Percentiles rank a stretch among this genome's conserved stretches.
phyloP scores from a whole-genome alignment of 495 filamentous ascomycete genomes.

The Penicillium ucsense region DNA sequence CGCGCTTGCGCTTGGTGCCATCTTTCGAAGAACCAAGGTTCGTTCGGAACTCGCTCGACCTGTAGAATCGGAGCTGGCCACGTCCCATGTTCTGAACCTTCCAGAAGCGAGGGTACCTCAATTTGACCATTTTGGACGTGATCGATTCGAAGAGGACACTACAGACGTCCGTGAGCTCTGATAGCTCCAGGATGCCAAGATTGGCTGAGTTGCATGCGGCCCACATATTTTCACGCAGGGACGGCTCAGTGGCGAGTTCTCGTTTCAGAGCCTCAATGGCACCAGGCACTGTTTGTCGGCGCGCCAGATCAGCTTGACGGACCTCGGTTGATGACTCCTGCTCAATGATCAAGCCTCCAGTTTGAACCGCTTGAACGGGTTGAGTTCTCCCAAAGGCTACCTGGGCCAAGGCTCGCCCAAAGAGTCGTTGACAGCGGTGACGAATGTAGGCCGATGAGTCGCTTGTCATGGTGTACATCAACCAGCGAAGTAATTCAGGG shows the following conservation, averaged over 20 bases:
- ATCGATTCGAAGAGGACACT: constrained; percentile 59
- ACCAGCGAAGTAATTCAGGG: constrained; percentile 52
- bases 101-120: constrained; percentile 68
- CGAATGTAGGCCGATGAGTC: constrained; percentile 80
- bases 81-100: constrained; percentile 50
- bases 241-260: constrained; percentile 52
- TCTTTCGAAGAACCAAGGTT: constrained; percentile 25
- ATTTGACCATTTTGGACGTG: constrained; percentile 47
- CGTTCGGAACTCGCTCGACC: constrained; percentile 23
- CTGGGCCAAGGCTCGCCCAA: constrained; percentile 64
- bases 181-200: constrained; percentile 60
- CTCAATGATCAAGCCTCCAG: constrained; percentile 70
- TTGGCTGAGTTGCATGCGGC: constrained; percentile 58
- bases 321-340: constrained; percentile 59
- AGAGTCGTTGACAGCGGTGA: constrained; percentile 51
- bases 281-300: constrained; percentile 65
- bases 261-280: constrained; percentile 65
- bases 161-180: constrained; percentile 70
- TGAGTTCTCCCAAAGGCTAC: constrained; percentile 63
- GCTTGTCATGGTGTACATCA: constrained; percentile 60
- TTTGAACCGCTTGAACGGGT: constrained; percentile 19
- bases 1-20: constrained; percentile 34
- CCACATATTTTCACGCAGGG: constrained; percentile 66
- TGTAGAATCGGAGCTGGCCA: constrained; percentile 33
- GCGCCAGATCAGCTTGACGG: constrained; percentile 57